These are phyloP conservation scores for Didymella sp. DNA, from an alignment of 2,329 filamentous ascomycete species.

Conservation along the genomic window DNA sequence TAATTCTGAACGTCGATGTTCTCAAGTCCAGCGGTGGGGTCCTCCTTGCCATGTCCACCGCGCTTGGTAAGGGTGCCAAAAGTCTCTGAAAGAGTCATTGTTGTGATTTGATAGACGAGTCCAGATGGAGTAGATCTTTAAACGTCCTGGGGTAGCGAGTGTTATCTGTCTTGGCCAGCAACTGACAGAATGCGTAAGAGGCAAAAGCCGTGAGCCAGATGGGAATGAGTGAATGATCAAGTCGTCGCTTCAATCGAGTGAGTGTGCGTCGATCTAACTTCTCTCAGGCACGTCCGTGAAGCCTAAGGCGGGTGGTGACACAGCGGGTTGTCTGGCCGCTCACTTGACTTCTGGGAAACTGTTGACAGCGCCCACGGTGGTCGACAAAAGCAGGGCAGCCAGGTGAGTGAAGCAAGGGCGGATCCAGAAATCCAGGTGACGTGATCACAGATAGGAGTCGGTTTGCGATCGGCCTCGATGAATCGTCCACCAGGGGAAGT, in stretches of 20 bases:
- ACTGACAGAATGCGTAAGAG: slow-evolving; percentile 42
- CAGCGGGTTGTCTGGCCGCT: slow-evolving; percentile 29
- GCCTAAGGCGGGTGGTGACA: slow-evolving; percentile 17
- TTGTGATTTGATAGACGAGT: slow-evolving; percentile 19
- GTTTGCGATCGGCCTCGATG: slow-evolving; percentile 32
- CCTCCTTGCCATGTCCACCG: slow-evolving; percentile 31
- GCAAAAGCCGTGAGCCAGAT: slow-evolving; percentile 24
- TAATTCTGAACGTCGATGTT: slow-evolving; percentile 48
- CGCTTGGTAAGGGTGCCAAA: slow-evolving; percentile 29
- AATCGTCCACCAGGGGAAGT: slow-evolving; percentile 41
- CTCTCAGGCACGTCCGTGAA: slow-evolving; percentile 14
- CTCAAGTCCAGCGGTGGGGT: slow-evolving; percentile 37
- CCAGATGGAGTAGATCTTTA: slow-evolving; percentile 27
- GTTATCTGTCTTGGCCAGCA: slow-evolving; percentile 50
- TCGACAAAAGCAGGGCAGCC: slow-evolving; percentile 40
- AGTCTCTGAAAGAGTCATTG: slow-evolving; percentile 36
- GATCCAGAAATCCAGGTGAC: slow-evolving; percentile 30
- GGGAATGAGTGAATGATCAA: slow-evolving; percentile 15
- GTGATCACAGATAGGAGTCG: slow-evolving; percentile 28
- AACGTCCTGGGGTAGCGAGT: slow-evolving; percentile 33
- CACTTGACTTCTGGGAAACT: slow-evolving; percentile 28
- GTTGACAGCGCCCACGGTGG: slow-evolving; percentile 29
- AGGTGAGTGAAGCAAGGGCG: slow-evolving; percentile 42
- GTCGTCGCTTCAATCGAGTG: slow-evolving; percentile 20
- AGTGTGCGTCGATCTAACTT: slow-evolving; percentile 16